Evolutionary conservation across 805 yeast genomes (phyloP).

Genomic region (Suhomyces sp.): DNA sequence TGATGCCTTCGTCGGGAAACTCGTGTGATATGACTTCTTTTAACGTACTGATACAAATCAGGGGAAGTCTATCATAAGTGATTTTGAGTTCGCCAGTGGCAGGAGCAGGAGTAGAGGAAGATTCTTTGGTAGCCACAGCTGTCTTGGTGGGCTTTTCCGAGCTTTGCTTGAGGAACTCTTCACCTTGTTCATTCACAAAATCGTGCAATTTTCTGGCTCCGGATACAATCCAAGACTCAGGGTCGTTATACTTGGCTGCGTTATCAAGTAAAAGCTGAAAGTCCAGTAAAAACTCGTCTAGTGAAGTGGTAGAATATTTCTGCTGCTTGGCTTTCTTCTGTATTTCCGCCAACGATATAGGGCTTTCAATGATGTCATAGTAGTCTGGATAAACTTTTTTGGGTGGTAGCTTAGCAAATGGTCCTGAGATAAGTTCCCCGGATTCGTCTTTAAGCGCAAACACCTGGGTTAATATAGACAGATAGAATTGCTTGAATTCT

Average conservation of each 20-base stretch:
- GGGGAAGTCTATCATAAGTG: constrained; percentile 18
- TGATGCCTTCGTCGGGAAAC: constrained; percentile 47
- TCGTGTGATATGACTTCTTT: constrained; percentile 43
- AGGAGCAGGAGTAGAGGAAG: constrained; percentile 3
- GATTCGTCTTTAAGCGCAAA: constrained; percentile 30
- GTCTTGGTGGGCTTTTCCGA: constrained; percentile 6
- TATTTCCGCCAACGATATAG: constrained; percentile 34
- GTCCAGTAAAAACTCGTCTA: constrained; percentile 38
- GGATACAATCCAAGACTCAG: constrained; percentile 54
- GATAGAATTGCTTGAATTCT: constrained; percentile 27
- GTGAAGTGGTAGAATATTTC: constrained; percentile 33
- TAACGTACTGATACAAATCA: constrained; percentile 23
- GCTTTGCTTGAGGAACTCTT: constrained; percentile 25
- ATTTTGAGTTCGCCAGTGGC: constrained; percentile 7
- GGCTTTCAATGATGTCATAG: constrained; percentile 31
- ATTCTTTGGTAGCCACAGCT: neutral
- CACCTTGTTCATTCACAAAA: constrained; percentile 51
- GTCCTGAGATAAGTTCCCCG: constrained; percentile 19
- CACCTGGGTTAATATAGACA: constrained; percentile 30
- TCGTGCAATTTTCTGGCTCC: constrained; percentile 59
- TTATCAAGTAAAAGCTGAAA: constrained; percentile 36
- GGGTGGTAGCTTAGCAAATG: constrained; percentile 35
- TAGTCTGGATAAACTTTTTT: constrained; percentile 41
- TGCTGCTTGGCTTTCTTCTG: constrained; percentile 40
- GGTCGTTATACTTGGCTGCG: constrained; percentile 40